Evolutionary conservation across 805 yeast species (phyloP).

Genomic region (Candida dendrica): DNA sequence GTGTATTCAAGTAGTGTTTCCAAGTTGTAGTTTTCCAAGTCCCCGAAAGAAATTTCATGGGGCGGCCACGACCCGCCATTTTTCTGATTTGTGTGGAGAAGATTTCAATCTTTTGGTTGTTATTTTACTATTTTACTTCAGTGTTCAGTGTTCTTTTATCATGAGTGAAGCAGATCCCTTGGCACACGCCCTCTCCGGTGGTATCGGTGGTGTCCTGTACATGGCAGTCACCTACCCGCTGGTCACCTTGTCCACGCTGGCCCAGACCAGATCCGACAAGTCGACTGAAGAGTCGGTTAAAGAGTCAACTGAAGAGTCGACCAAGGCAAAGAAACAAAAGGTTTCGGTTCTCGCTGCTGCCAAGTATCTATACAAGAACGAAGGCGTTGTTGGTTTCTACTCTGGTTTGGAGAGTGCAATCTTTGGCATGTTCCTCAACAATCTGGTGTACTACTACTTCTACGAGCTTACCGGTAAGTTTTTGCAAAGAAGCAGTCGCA

Average conservation of each 20-base stretch:
- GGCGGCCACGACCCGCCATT: no score
- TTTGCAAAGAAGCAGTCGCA: constrained; percentile 8
- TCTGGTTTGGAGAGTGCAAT: constrained; percentile 85
- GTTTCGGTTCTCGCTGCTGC: constrained; percentile 30
- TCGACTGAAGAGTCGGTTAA: constrained; percentile 2
- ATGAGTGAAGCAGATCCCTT: constrained; percentile 15
- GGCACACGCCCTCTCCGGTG: constrained; percentile 92
- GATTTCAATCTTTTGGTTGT: no score
- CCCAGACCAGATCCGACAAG: constrained; percentile 55
- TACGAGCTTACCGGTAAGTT: constrained; percentile 63
- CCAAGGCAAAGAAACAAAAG: constrained; percentile 16
- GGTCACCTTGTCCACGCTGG: constrained; percentile 78
- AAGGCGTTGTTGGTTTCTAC: constrained; percentile 66
- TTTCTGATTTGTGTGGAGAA: no score
- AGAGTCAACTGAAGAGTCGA: constrained; percentile 13
- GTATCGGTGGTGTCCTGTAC: constrained; percentile 85
- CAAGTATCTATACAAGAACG: constrained; percentile 41
- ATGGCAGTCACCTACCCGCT: constrained; percentile 87
- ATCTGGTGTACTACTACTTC: constrained; percentile 85
- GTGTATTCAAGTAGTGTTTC: no score
- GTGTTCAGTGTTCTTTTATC: no score
- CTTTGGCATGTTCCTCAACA: constrained; percentile 78
- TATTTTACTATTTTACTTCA: no score
- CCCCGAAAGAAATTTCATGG: no score
- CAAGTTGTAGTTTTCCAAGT: no score